Evolutionary conservation across 805 yeast species (phyloP), one percentile per base, ranked within the genome.

Genomic region (Metschnikowia kofuensis): DNA sequence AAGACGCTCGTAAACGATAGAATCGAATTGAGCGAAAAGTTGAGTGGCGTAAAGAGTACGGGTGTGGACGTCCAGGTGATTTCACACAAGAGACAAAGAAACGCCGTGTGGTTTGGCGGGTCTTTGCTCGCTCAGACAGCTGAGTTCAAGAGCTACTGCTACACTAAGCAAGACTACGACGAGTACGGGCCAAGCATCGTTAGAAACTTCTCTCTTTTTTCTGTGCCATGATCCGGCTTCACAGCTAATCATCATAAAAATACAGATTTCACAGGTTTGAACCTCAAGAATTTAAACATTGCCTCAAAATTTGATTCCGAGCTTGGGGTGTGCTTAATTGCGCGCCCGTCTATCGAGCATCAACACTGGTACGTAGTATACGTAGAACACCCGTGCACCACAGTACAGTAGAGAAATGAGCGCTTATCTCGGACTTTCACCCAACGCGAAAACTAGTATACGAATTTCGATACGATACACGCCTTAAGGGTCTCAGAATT

Each of bases 41-140:
- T 84, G 51, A 82, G 90, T 60, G 85, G 85, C 48, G 78, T 82
- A 38, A 87, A 83, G 65, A 84, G 95, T 27, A 86, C 95, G 30
- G 99, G 99, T 67, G 95, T 94, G 44, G 96, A 90, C 49, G 99
- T 94, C 48, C 95, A 89, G 72, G 99, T 94, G 53, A 91, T 94
- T 57, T 83, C 96, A 29, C 99, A 94, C 74, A 90, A 92, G 76
- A 87, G 94, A 72, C 99, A 94, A 75, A 82, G 97, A 68, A 89
- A 94, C 64, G 99, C 99, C 3, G 99, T 94, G 50, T 94, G 99
- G 99, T 94, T 92, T 66, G 99, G 99, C 60, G 99, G 99, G 58
- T 87, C 96, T 16, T 75, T 94, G 58, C 78, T 94, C 65, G 98
- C 99, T 1, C 98, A 92, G 74, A 94, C 99, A 10, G 84, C 96